Conservation (phyloP, 1,139 yeast genomes). For the Debaryomyces singareniensis region DNA sequence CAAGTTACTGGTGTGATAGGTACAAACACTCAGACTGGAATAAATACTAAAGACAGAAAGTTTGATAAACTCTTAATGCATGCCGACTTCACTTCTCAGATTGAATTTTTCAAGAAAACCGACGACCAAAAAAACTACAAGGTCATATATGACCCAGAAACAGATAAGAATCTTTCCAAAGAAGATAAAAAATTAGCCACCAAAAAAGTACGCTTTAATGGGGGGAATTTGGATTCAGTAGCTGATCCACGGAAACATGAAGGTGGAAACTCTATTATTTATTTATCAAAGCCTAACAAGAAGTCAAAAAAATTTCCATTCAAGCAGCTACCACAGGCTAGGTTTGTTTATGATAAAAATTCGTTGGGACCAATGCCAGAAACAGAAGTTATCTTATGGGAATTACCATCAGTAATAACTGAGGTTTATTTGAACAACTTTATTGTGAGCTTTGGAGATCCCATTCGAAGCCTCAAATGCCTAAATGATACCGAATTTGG, state of each 20-base stretch:
- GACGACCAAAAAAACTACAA: constrained; percentile 29
- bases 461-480: constrained; percentile 46
- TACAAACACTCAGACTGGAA: constrained; percentile 27
- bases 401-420: constrained; percentile 44
- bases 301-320: constrained; percentile 38
- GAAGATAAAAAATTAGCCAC: constrained; percentile 29
- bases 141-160: constrained; percentile 57
- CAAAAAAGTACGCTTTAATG: constrained; percentile 31
- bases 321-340: constrained; percentile 47
- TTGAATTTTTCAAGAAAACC: constrained; percentile 9
- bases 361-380: constrained; percentile 77
- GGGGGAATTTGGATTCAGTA: constrained; percentile 17
- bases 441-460: constrained; percentile 55
- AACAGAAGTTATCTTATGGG: constrained; percentile 64
- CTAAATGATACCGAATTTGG: constrained; percentile 72
- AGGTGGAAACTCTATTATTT: constrained; percentile 17
- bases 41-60: constrained; percentile 24
- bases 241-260: constrained; percentile 31
- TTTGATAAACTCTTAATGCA: constrained; percentile 29
- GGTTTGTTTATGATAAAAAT: constrained; percentile 55
- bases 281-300: constrained; percentile 37
- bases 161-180: constrained; percentile 21
- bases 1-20: constrained; percentile 10
- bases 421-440: constrained; percentile 45
- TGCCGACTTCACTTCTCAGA: constrained; percentile 13